Conservation (phyloP, 805 yeast genomes). For the Saccharomyces mikatae region DNA sequence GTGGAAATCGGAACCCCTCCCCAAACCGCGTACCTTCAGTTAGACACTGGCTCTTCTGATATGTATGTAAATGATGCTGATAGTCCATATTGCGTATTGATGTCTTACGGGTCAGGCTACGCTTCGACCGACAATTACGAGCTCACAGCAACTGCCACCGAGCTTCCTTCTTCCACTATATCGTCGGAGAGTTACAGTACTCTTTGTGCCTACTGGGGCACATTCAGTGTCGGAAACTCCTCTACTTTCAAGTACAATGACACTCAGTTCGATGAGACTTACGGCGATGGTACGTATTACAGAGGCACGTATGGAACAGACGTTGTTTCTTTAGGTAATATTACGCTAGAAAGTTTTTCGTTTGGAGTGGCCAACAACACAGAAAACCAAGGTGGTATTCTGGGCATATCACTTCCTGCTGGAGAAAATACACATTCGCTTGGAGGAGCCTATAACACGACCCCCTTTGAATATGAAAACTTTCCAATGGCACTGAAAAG, state of each 20-base stretch:
- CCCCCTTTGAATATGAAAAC: constrained; percentile 16
- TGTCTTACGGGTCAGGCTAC: neutral
- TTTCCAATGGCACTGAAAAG: constrained; percentile 29
- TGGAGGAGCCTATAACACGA: constrained; percentile 12
- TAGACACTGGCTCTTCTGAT: constrained; percentile 40
- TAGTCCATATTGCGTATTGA: no score
- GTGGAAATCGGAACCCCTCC: constrained; percentile 36
- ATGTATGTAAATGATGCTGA: no score
- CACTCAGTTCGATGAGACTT: constrained; percentile 36
- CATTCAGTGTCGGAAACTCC: constrained; percentile 13
- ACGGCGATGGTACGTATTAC: constrained; percentile 45
- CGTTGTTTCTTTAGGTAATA: constrained; percentile 43
- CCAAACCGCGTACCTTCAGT: constrained; percentile 34
- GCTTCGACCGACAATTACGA: neutral
- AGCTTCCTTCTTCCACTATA: neutral
- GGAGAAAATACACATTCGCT: constrained; percentile 41
- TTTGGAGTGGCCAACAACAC: constrained; percentile 67
- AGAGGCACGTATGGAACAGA: constrained; percentile 42
- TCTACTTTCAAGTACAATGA: constrained; percentile 14
- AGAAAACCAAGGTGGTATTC: constrained; percentile 52
- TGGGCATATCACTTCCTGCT: constrained; percentile 58
- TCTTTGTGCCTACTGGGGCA: constrained; percentile 13
- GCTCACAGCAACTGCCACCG: constrained; percentile 3
- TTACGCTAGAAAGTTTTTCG: constrained; percentile 42
- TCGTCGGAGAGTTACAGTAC: constrained; percentile 13